Evolutionary conservation across 164 flowering plant genomes (phyloP).

Genomic region (Echeveria elegans): DNA sequence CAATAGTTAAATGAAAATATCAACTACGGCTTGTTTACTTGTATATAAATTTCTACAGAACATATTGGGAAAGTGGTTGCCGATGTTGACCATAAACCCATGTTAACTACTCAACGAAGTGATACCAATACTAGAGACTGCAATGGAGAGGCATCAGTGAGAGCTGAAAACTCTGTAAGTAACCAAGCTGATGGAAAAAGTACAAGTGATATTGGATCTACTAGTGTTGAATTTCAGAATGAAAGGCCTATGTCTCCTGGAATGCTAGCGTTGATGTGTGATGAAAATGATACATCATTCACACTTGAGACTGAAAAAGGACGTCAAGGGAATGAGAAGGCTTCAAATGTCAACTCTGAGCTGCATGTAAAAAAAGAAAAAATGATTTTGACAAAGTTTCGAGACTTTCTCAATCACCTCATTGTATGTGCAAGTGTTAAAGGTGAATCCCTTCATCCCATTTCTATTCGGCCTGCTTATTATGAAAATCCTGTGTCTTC

Average conservation of each 20-base stretch:
- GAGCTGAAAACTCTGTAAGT: slow-evolving; percentile 28
- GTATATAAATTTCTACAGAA: not conserved
- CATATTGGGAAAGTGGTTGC: not conserved
- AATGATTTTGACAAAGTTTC: slow-evolving; percentile 28
- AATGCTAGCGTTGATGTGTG: slow-evolving; percentile 90
- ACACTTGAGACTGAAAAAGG: slow-evolving; percentile 17
- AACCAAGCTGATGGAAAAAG: slow-evolving; percentile 35
- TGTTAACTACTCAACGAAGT: not conserved
- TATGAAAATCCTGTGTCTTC: not conserved
- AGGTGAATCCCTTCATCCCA: slow-evolving; percentile 17
- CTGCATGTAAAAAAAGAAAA: slow-evolving; percentile 43
- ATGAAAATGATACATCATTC: slow-evolving; percentile 83
- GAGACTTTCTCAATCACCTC: slow-evolving; percentile 31
- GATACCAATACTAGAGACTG: not conserved
- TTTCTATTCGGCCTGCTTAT: not conserved
- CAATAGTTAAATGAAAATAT: not conserved
- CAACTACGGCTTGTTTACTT: not conserved
- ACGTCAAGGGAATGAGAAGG: slow-evolving; percentile 5
- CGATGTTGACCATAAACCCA: not conserved
- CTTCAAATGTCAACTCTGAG: slow-evolving; percentile 12
- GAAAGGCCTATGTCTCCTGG: slow-evolving; percentile 86
- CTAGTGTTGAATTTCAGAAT: slow-evolving; percentile 49
- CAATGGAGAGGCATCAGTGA: not conserved
- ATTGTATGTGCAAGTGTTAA: slow-evolving; percentile 26
- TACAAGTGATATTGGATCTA: slow-evolving; percentile 36